Base-by-base conservation (phyloP, 805 yeast genomes). In the Starmerella kuoi region DNA sequence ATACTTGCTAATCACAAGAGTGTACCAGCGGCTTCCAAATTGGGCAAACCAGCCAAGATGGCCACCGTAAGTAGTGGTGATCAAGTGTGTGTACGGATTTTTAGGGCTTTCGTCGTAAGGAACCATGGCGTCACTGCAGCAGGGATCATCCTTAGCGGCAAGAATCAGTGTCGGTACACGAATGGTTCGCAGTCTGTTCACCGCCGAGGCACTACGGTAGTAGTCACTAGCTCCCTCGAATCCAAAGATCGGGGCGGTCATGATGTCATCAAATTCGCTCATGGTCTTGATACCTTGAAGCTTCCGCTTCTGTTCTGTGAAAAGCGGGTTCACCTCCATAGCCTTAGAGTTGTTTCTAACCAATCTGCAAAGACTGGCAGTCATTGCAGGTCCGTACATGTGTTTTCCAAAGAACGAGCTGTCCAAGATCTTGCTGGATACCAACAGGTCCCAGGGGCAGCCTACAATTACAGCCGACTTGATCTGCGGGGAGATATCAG, bases 31-130 rank as follows among this genome's bases (percentile, higher is more conserved):
- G 32, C 9, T 18, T 21, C 80, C 79, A 21, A 68, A 62, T 37
- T 66, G 61, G 49, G 70, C 66, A 47, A 75, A 83, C 79, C 79
- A 83, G n/a, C 83, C 91, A 41, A 83, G 67, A 60, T 83, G 94
- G 1, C 94, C 93, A 5, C 94, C 94, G 40, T 72, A 65, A 32
- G 70, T 67, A 5, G 87, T 78, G 45, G 75, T 70, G 4, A 76
- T 65, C 53, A 78, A 50, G 34, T 71, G 61, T 26, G 74, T 61
- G 55, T 70, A 74, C 1, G 93, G 91, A 54, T 81, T 81, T 24
- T 56, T 49, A 31, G 54, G 48, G 18, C 72, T 67, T 46, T 76
- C 78, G 14, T 55, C 56, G 28, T 58, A 56, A 1, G 91, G 91
- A 21, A 79, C 55, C 19, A 65, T 57, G 22, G 55, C 59, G 2